These are phyloP conservation scores for Hyparrhenia diplandra DNA, from an alignment of 176 grass and related monocot species.

Conservation along the genomic window DNA sequence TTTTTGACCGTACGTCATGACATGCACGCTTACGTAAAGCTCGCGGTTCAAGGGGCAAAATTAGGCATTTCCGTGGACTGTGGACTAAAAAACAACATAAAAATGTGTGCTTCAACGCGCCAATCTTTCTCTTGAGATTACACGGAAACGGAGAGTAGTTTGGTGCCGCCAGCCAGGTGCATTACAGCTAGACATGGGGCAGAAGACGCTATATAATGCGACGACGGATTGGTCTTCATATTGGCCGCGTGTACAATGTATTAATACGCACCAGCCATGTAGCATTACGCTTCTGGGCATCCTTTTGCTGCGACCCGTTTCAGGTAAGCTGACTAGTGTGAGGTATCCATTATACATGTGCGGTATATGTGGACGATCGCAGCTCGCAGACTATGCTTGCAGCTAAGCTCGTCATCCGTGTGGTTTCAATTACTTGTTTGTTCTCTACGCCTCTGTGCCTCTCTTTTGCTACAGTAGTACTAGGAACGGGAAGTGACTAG, in stretches of 20 bases:
- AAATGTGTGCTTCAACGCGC: not conserved
- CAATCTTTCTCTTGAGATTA: not conserved
- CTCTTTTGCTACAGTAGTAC: too few relatives aligned
- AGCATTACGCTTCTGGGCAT: not conserved
- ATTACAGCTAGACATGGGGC: not conserved
- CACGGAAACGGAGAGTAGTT: not conserved
- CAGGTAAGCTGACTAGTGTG: too few relatives aligned
- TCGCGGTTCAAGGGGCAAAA: not conserved
- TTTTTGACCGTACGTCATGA: not conserved
- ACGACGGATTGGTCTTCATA: not conserved
- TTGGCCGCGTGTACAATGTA: not conserved
- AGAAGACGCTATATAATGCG: not conserved
- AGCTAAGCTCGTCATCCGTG: not conserved
- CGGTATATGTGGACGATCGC: not conserved
- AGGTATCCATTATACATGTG: too few relatives aligned
- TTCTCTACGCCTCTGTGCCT: too few relatives aligned
- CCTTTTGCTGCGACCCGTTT: not conserved
- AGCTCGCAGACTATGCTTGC: not conserved
- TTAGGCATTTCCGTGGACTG: conserved; percentile 1
- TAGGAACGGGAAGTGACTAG: too few relatives aligned
- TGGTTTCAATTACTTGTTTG: too few relatives aligned
- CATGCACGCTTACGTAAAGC: not conserved
- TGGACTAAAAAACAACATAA: not conserved
- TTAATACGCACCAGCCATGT: not conserved
- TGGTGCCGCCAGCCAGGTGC: too few relatives aligned